These are phyloP conservation scores for Apophysomyces sp. DNA, from an alignment of 371 early-diverging fungal genomes.

Conservation along the genomic window DNA sequence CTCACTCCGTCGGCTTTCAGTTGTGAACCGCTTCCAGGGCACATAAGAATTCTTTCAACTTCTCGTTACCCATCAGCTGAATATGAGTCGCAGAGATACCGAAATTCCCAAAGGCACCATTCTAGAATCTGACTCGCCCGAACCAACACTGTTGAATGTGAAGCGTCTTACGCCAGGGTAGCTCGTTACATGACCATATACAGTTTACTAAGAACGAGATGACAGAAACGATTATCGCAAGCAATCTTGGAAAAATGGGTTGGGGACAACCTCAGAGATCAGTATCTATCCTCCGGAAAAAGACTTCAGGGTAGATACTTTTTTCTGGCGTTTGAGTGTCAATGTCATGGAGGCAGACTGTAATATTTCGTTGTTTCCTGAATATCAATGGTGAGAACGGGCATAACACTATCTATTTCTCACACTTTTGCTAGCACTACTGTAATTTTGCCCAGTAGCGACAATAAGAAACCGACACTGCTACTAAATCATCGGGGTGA, in stretches of 20 bases:
- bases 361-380: constrained; percentile 63
- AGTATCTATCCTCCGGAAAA: constrained; percentile 55
- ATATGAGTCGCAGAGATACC: background rate
- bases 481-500: constrained; percentile 60
- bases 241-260: constrained; percentile 71
- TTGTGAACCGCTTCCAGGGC: no score
- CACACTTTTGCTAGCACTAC: constrained; percentile 24
- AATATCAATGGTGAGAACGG: constrained; percentile 57
- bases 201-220: background rate
- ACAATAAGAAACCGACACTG: constrained; percentile 29
- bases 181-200: background rate
- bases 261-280: constrained; percentile 64
- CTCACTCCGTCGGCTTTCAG: no score
- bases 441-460: constrained; percentile 28
- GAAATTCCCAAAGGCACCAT: constrained; percentile 28
- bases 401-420: background rate
- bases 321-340: constrained; percentile 63
- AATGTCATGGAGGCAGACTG: constrained; percentile 57
- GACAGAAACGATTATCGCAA: constrained; percentile 29
- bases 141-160: constrained; percentile 25
- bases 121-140: constrained; percentile 35
- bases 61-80: background rate
- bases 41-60: background rate
- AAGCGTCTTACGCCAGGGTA: constrained; percentile 21
- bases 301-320: constrained; percentile 52